Percentiles rank a stretch among this genome's conserved stretches.
Conservation (phyloP, 2,329 filamentous ascomycete species). For the Ophiosphaerella korrae region DNA sequence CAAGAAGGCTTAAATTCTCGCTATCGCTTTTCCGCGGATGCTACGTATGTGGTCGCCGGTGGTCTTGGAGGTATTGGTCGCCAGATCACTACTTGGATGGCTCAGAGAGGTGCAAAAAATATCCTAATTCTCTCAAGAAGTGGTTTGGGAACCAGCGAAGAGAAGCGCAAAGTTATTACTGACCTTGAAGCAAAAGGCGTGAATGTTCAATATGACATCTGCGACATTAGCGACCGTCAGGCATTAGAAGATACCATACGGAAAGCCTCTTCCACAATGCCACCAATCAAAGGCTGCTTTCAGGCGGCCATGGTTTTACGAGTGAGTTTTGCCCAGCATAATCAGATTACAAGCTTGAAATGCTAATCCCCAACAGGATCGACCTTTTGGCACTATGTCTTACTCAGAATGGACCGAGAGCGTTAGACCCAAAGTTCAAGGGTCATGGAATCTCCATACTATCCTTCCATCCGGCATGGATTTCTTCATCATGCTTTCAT, state of each 20-base stretch:
- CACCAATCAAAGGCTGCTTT: constrained; percentile 32
- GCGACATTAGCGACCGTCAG: too few relatives aligned
- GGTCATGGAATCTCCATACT: constrained; percentile 38
- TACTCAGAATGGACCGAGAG: constrained; percentile 1
- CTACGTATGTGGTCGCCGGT: constrained; percentile 27
- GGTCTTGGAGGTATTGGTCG: constrained; percentile 29
- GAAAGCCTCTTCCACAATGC: constrained; percentile 6
- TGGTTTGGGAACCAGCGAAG: background rate
- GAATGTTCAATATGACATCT: too few relatives aligned
- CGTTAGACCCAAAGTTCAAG: constrained; percentile 38
- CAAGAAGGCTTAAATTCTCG: background rate
- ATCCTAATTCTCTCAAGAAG: constrained; percentile 13
- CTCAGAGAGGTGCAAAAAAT: constrained; percentile 19
- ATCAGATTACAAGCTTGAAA: too few relatives aligned
- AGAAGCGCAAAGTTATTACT: background rate
- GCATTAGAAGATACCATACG: too few relatives aligned
- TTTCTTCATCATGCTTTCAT: constrained; percentile 32
- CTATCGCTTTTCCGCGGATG: constrained; percentile 2
- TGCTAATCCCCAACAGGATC: too few relatives aligned
- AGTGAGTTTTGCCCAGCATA: too few relatives aligned
- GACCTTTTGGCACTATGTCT: background rate
- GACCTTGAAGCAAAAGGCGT: background rate
- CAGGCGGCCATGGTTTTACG: constrained; percentile 35
- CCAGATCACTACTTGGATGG: constrained; percentile 19
- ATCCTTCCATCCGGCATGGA: constrained; percentile 14